Evolutionary conservation across 495 filamentous ascomycete genomes (phyloP).

Genomic region (Margaritispora aquatica): DNA sequence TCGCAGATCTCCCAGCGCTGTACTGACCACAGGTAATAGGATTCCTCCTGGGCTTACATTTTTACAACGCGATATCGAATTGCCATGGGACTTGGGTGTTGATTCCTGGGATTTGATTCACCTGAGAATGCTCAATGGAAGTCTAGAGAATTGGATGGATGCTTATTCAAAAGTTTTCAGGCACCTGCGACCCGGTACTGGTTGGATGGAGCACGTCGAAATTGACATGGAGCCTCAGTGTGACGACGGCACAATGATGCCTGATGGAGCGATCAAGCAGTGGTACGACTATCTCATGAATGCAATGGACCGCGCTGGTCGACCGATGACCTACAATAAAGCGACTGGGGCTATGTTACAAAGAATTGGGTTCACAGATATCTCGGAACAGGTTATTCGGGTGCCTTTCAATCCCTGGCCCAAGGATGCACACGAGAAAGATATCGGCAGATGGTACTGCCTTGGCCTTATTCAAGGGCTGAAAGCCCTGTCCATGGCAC

Average conservation of each 20-base stretch:
- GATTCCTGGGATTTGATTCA: conserved; percentile 85
- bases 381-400: conserved; percentile 65
- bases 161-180: conserved; percentile 64
- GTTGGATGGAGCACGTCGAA: conserved; percentile 87
- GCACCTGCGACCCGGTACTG: conserved; percentile 75
- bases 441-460: conserved; percentile 82
- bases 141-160: conserved; percentile 69
- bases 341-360: conserved; percentile 56
- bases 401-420: conserved; percentile 80
- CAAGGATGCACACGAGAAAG: conserved; percentile 56
- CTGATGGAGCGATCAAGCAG: conserved; percentile 40
- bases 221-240: conserved; percentile 78
- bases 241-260: conserved; percentile 58
- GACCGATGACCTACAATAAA: conserved; percentile 61
- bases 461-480: conserved; percentile 67
- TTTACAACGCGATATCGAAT: conserved; percentile 71
- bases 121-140: conserved; percentile 72
- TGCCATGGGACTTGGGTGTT: conserved; percentile 68
- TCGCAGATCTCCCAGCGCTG: not conserved
- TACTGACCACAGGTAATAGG: conserved; percentile 29
- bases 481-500: conserved; percentile 66
- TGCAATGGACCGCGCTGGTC: conserved; percentile 58
- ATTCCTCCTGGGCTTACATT: conserved; percentile 68
- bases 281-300: conserved; percentile 69
- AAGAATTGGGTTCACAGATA: conserved; percentile 75